These are phyloP conservation scores for Tulasnella sp. DNA, from an alignment of 768 basidiomycete genomes.

Conservation along the genomic window DNA sequence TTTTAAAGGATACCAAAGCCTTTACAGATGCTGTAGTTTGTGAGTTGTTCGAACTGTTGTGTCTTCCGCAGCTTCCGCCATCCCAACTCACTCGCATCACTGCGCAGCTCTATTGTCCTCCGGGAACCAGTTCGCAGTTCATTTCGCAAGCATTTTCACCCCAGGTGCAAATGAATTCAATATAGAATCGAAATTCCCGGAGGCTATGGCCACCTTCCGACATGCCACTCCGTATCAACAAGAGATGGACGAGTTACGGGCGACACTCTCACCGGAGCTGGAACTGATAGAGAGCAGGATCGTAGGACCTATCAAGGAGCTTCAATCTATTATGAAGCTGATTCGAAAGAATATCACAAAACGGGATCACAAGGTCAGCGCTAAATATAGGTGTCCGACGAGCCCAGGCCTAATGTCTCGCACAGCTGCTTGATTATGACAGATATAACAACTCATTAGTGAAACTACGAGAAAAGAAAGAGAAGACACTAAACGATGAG, in stretches of 20 bases:
- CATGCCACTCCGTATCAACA: conserved; percentile 61
- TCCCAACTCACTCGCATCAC: neutral
- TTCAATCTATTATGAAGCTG: conserved; percentile 71
- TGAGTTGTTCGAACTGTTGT: conserved; percentile 27
- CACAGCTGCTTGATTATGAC: conserved; percentile 80
- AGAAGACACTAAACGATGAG: conserved; percentile 90
- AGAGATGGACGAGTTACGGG: conserved; percentile 69
- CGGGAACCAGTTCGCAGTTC: conserved; percentile 48
- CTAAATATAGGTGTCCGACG: neutral
- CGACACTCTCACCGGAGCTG: conserved; percentile 73
- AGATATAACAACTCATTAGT: conserved; percentile 91
- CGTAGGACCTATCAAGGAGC: conserved; percentile 74
- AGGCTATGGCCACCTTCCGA: conserved; percentile 59
- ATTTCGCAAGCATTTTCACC: conserved; percentile 49
- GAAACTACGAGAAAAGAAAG: conserved; percentile 96
- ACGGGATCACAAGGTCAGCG: conserved; percentile 80
- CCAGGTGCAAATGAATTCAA: conserved; percentile 67
- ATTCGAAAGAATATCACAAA: conserved; percentile 93
- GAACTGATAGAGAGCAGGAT: conserved; percentile 87
- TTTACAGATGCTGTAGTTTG: conserved; percentile 75
- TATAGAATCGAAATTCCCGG: conserved; percentile 63
- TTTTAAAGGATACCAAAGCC: conserved; percentile 80
- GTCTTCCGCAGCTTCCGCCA: conserved; percentile 3
- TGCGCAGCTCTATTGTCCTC: conserved; percentile 51
- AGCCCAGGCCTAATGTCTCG: neutral